Evolutionary conservation across 2,329 filamentous ascomycete species (phyloP), one percentile per base, ranked within the genome.

Genomic region (Cytospora chrysosperma): DNA sequence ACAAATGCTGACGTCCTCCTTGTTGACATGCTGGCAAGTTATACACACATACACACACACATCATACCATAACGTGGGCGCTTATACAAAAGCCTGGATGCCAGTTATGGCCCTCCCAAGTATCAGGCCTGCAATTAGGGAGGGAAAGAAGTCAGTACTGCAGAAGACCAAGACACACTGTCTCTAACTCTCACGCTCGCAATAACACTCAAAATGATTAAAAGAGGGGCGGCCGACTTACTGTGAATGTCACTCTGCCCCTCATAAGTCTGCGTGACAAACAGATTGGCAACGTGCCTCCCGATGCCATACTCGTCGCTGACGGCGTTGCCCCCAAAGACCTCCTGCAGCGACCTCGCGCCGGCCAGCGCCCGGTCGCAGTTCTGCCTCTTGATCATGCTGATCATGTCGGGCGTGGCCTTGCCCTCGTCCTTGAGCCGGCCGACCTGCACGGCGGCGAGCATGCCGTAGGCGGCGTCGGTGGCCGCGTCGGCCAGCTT

Each of bases 201-300:
- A n/a, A n/a, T n/a, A n/a, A n/a, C n/a, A n/a, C n/a, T n/a, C n/a
- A n/a, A n/a, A n/a, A n/a, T n/a, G n/a, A n/a, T n/a, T n/a, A n/a
- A n/a, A 66, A 19, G 17, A 67, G 56, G 40, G 8, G 10, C 32
- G 30, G 30, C 32, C 37, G 61, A 85, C 90, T 84, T 79, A 94
- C 92, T 87, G 76, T 98, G 95, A 74, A 98, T 98, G 77, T 98
- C 95, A 73, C 93, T 97, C 78, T 98, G 95, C 26, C 95, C 95
- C 79, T 99, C 95, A 71, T 99, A 99, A 1, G 94, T 98, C 79
- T 98, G 94, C 61, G 94, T 96, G 59, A 99, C 95, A 76, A 96
- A 99, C 68, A 99, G 77, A 75, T 99, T 99, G 62, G 94, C 89
- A 64, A 97, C 95, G 79, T 98, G 95, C 68, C 95, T 87, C 19